A percentile compares a stretch with the other conserved stretches of the same genome.
Evolutionary conservation across 2,329 filamentous ascomycete species (phyloP).

Genomic region (Monilinia fructicola): DNA sequence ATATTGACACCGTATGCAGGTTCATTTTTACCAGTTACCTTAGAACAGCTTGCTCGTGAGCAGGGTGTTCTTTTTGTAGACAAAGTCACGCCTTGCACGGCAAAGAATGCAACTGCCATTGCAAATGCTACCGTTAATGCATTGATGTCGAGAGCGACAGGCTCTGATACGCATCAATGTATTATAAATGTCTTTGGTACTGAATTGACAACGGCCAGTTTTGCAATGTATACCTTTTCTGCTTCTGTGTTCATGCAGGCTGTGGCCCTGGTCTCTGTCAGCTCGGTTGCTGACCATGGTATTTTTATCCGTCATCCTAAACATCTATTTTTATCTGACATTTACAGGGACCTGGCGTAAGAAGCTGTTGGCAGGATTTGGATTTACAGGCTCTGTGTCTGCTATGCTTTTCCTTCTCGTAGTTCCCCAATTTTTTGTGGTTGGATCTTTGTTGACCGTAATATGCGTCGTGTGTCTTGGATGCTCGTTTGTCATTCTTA

Average conservation of each 20-base stretch:
- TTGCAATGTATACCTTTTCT: constrained; percentile 98
- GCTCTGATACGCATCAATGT: constrained; percentile 50
- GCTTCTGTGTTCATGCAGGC: constrained; percentile 86
- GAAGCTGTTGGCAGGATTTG: constrained; percentile 78
- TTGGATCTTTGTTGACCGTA: constrained; percentile 80
- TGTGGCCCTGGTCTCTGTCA: constrained; percentile 90
- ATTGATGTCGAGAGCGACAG: constrained; percentile 32
- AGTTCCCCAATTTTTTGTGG: constrained; percentile 68
- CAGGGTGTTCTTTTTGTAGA: constrained; percentile 85
- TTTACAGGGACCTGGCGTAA: constrained; percentile 68
- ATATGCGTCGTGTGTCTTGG: constrained; percentile 91
- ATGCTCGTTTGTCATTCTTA: constrained; percentile 89
- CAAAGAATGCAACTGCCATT: constrained; percentile 38
- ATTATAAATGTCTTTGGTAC: constrained; percentile 76
- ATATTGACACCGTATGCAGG: constrained; percentile 45
- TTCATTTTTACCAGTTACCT: constrained; percentile 93
- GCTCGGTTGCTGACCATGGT: constrained; percentile 90
- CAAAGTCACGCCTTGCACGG: constrained; percentile 69
- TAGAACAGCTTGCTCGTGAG: constrained; percentile 90
- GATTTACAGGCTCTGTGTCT: constrained; percentile 73
- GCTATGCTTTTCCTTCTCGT: constrained; percentile 88
- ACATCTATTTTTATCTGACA: constrained; percentile 5
- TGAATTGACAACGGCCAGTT: constrained; percentile 92
- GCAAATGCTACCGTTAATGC: constrained; percentile 28
- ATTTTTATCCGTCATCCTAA: background rate